Percentiles rank a stretch among this genome's conserved stretches.
Evolutionary conservation across 768 basidiomycete genomes (phyloP).

Genomic region (Filobasidium floriforme): DNA sequence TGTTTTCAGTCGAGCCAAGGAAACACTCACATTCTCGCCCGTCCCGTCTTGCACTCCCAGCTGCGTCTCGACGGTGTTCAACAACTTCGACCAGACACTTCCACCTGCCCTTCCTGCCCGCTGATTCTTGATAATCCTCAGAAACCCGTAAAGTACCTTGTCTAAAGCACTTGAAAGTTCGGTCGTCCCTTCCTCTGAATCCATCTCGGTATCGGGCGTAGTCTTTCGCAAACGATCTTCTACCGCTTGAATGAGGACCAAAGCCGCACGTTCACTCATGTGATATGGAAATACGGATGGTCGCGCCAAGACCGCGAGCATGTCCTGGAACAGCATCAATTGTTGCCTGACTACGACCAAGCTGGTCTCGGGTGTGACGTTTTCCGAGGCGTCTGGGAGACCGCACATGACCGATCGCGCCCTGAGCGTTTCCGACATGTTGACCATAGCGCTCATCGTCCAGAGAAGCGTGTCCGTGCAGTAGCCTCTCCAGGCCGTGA

Average conservation of each 20-base stretch:
- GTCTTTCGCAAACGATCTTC: background rate
- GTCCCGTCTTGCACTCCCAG: background rate
- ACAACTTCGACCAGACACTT: background rate
- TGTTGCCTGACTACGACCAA: background rate
- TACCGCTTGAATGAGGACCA: background rate
- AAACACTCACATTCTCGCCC: too few species aligned
- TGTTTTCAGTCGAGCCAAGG: too few species aligned
- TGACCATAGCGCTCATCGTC: background rate
- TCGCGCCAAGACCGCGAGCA: background rate
- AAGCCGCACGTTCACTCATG: background rate
- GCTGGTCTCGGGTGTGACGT: background rate
- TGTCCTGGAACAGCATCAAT: background rate
- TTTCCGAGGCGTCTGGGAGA: background rate
- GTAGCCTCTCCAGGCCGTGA: background rate
- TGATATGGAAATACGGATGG: background rate
- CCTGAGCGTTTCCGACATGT: background rate
- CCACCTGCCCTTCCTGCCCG: background rate
- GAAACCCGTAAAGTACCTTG: too few species aligned
- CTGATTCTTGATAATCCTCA: background rate
- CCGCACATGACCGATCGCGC: background rate
- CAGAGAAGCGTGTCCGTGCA: background rate
- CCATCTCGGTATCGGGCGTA: background rate
- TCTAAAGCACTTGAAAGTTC: too few species aligned
- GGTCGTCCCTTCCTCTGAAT: background rate
- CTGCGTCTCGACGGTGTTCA: background rate